phyloP scores from a whole-genome alignment of 2,329 filamentous ascomycete genomes.

The Fusarium penzigii region DNA sequence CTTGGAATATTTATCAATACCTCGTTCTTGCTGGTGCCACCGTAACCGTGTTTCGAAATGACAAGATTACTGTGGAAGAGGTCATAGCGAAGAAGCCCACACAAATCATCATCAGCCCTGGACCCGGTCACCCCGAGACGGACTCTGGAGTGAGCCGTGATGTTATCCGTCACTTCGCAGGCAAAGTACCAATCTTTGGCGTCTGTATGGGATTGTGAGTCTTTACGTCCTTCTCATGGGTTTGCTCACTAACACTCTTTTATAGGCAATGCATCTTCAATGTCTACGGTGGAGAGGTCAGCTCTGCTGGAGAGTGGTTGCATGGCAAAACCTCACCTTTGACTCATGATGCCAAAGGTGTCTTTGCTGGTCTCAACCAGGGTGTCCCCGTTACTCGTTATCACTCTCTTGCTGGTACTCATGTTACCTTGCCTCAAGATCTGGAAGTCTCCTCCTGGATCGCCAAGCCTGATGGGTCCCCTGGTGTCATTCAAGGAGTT shows the following conservation, averaged over 20 bases:
- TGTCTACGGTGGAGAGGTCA: slow-evolving; percentile 87
- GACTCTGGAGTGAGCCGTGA: slow-evolving; percentile 94
- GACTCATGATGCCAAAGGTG: slow-evolving; percentile 86
- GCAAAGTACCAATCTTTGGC: slow-evolving; percentile 94
- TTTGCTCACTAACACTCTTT: not conserved
- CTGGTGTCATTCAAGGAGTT: slow-evolving; percentile 93
- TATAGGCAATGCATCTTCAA: slow-evolving; percentile 90
- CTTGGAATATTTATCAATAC: slow-evolving; percentile 99
- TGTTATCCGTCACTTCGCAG: slow-evolving; percentile 86
- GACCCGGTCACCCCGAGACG: slow-evolving; percentile 86
- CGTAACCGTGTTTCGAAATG: slow-evolving; percentile 89
- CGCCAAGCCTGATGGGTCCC: slow-evolving; percentile 70
- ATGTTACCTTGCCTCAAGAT: slow-evolving; percentile 79
- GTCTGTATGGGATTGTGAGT: slow-evolving; percentile 96
- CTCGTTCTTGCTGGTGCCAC: slow-evolving; percentile 92
- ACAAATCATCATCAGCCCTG: slow-evolving; percentile 91
- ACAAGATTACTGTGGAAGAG: slow-evolving; percentile 84
- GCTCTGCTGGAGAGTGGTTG: slow-evolving; percentile 91
- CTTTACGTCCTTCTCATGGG: not conserved
- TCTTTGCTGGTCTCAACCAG: slow-evolving; percentile 80
- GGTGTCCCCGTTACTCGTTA: slow-evolving; percentile 89
- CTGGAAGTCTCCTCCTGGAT: slow-evolving; percentile 93
- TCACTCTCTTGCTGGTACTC: slow-evolving; percentile 92
- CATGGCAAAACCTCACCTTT: slow-evolving; percentile 96
- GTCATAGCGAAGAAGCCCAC: slow-evolving; percentile 83